Conservation (phyloP, 2,329 filamentous ascomycete species). For the Zasmidium cellare region DNA sequence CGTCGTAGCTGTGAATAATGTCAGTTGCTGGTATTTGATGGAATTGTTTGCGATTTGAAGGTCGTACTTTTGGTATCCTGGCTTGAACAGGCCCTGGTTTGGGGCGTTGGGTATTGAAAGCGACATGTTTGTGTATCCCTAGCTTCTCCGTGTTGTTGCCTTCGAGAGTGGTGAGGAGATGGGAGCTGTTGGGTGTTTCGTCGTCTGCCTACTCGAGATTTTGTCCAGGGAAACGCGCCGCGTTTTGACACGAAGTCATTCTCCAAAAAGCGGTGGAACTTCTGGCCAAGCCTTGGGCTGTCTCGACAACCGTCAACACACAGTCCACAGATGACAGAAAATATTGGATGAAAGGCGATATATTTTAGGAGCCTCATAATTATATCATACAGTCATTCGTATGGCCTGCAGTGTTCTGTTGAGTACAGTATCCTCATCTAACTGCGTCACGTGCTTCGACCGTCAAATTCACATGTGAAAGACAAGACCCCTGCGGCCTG, state of each 20-base stretch:
- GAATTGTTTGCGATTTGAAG: constrained; percentile 6
- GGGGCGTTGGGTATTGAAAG: constrained; percentile 93
- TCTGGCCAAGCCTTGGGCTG: background rate
- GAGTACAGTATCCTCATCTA: background rate
- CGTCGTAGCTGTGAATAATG: constrained; percentile 73
- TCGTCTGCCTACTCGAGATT: background rate
- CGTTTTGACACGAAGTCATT: background rate
- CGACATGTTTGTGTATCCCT: constrained; percentile 66
- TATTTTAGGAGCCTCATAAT: too few relatives aligned
- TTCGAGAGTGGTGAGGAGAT: background rate
- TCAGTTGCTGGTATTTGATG: constrained; percentile 16
- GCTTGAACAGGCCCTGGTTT: constrained; percentile 91
- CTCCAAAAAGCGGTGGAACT: background rate
- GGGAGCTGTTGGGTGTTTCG: background rate
- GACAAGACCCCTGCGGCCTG: background rate
- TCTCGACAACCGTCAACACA: too few relatives aligned
- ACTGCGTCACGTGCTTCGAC: background rate
- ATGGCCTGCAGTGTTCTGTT: background rate
- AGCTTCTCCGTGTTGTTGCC: background rate
- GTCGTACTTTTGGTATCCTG: constrained; percentile 89
- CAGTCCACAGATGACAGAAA: too few relatives aligned
- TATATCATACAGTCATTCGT: too few relatives aligned
- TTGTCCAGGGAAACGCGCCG: background rate
- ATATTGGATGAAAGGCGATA: too few relatives aligned
- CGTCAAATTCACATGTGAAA: background rate